A percentile compares a stretch with the other conserved stretches of the same genome.
These are phyloP conservation scores for Magnolia changhungtana DNA, from an alignment of 164 flowering plant species.

Conservation along the genomic window DNA sequence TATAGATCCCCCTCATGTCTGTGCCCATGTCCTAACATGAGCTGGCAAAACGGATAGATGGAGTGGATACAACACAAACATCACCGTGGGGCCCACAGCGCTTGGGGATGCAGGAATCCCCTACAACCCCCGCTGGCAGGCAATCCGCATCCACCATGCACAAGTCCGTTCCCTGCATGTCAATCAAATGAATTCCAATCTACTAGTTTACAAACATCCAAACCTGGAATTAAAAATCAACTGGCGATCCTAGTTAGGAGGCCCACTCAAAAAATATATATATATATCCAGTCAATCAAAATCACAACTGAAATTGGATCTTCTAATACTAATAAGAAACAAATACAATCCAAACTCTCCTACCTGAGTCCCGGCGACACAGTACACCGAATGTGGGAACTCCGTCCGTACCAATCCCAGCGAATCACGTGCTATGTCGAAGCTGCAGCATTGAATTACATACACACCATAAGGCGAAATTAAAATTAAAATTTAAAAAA, in stretches of 20 bases:
- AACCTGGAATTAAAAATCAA: too few species aligned
- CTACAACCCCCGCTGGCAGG: too few species aligned
- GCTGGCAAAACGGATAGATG: too few species aligned
- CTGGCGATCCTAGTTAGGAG: too few species aligned
- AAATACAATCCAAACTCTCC: background rate
- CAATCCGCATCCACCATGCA: too few species aligned
- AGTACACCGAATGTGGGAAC: constrained; percentile 77
- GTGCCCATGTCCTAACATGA: too few species aligned
- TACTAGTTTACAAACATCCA: background rate
- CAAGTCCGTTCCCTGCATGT: too few species aligned
- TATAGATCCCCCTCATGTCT: too few species aligned
- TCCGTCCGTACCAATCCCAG: constrained; percentile 73
- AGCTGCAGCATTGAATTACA: constrained; percentile 37
- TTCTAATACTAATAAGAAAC: background rate
- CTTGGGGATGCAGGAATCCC: too few species aligned
- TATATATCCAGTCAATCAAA: background rate
- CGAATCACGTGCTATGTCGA: constrained; percentile 72
- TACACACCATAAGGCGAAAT: background rate
- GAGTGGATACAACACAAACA: too few species aligned
- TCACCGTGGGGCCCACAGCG: too few species aligned
- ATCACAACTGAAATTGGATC: background rate
- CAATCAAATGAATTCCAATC: background rate
- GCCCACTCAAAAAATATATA: background rate
- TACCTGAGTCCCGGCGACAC: constrained; percentile 94
- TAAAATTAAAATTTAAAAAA: background rate